Conservation (phyloP, 2,329 filamentous ascomycete species). For the Colletotrichum costaricense region DNA sequence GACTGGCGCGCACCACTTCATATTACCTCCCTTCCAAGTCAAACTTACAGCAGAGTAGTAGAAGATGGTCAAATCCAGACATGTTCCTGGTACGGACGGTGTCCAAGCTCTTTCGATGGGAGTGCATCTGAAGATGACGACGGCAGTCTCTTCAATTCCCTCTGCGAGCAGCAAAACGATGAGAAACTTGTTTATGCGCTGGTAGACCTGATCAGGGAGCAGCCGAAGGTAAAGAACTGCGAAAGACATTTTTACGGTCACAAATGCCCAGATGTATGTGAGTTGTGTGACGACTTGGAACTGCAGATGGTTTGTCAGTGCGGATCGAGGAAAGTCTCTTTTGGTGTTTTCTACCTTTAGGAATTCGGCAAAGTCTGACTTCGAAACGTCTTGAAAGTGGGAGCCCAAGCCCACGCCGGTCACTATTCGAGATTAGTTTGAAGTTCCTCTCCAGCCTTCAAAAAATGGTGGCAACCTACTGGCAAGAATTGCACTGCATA, state of each 20-base stretch:
- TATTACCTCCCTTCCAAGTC: not conserved
- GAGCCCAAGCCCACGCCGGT: conserved; percentile 34
- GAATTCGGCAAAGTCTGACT: conserved; percentile 26
- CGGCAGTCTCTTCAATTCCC: conserved; percentile 33
- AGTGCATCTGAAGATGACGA: conserved; percentile 35
- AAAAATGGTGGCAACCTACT: conserved; percentile 7
- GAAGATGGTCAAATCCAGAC: conserved; percentile 44
- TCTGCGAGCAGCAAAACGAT: conserved; percentile 29
- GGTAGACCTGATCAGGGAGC: conserved; percentile 29
- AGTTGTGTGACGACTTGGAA: conserved; percentile 35
- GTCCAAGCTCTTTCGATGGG: conserved; percentile 36
- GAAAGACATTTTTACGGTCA: conserved; percentile 36
- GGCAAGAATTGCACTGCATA: conserved; percentile 33
- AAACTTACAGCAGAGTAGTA: conserved; percentile 31
- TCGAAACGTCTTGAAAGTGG: conserved; percentile 30
- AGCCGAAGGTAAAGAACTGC: conserved; percentile 34
- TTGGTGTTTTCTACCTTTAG: conserved; percentile 7
- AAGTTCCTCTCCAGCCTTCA: not conserved
- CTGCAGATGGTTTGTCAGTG: not conserved
- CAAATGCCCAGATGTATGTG: conserved; percentile 36
- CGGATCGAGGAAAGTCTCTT: not conserved
- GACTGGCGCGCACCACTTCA: not conserved
- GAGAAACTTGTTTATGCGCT: conserved; percentile 34
- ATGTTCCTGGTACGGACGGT: conserved; percentile 28
- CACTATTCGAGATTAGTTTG: conserved; percentile 22